Evolutionary conservation across 2,329 filamentous ascomycete species (phyloP), one percentile per base, ranked within the genome.

Genomic region (Aspergillus fumigatiaffinis): DNA sequence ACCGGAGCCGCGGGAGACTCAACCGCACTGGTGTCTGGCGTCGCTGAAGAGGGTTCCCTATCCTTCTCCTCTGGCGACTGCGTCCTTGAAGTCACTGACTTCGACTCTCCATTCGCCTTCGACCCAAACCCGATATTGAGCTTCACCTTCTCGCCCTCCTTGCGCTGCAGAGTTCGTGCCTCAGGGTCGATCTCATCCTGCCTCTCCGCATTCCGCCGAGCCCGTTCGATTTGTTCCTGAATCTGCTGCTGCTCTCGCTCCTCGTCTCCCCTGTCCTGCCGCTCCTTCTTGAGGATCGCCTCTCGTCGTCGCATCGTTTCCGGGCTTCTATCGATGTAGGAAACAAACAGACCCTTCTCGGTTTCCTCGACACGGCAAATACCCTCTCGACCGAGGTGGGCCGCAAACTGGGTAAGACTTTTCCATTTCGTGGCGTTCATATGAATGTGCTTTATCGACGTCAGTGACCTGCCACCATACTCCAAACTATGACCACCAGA

Each of bases 351-450:
- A 0, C 74, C 94, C 73, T 96, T 93, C 61, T 90, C 87, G 44
- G 87, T 91, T 73, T 97, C 93, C 73, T 97, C 92, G 0, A 97
- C 92, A 29, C 90, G 82, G 67, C 91, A 96, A 49, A 97, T 86
- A 0, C 93, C 90, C 73, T 97, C 92, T 23, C 89, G 79, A 0
- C 93, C 92, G 1, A 99, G 77, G 68, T 90, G 79, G 70, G 96
- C 96, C 14, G 90, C 91, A 70, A 96, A 96, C 66, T 97, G 92
- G 2, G 92, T 93, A 65, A 99, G 77, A 54, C 85, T 90, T 3
- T 87, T 84, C 92, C 92, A 97, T 68, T 88, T 88, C 0, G 94
- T 97, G 7, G 91, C 82, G 74, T 97, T 97, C 89, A 97, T 92
- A 71, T 97, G 94, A 8, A 94, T 80, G 71, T 97, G 93, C 59